These are phyloP conservation scores for Cladosporium sp. DNA, from an alignment of 2,329 filamentous ascomycete species.

Conservation along the genomic window DNA sequence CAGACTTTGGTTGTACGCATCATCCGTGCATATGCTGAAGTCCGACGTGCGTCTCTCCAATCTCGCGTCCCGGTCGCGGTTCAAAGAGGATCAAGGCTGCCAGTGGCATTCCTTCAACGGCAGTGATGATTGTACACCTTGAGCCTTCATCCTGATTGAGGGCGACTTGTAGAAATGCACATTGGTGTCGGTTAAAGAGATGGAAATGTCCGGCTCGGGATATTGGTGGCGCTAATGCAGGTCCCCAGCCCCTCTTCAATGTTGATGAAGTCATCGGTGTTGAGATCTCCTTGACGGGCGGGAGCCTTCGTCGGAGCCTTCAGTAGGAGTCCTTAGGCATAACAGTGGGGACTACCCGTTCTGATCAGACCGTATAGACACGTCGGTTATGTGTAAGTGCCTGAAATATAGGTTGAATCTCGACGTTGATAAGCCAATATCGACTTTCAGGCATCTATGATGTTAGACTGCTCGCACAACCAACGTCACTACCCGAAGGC, in stretches of 20 bases:
- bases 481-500: too few relatives aligned
- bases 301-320: too few relatives aligned
- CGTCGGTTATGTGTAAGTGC: too few relatives aligned
- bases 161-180: neutral
- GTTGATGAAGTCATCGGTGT: conserved; percentile 12
- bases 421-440: too few relatives aligned
- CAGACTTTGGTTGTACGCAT: conserved; percentile 8
- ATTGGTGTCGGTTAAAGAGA: neutral
- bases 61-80: neutral
- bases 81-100: neutral
- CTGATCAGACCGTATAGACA: too few relatives aligned
- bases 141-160: neutral
- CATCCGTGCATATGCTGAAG: conserved; percentile 12
- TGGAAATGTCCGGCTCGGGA: neutral
- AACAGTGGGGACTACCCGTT: too few relatives aligned
- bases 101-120: neutral
- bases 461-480: too few relatives aligned
- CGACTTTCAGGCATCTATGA: too few relatives aligned
- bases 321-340: too few relatives aligned
- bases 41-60: neutral
- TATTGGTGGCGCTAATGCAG: conserved; percentile 10
- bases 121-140: neutral
- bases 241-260: conserved; percentile 4
- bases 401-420: too few relatives aligned
- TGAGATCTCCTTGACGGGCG: neutral